Conservation (phyloP, 345 rosid species). For the Hypericum androsaemum region DNA sequence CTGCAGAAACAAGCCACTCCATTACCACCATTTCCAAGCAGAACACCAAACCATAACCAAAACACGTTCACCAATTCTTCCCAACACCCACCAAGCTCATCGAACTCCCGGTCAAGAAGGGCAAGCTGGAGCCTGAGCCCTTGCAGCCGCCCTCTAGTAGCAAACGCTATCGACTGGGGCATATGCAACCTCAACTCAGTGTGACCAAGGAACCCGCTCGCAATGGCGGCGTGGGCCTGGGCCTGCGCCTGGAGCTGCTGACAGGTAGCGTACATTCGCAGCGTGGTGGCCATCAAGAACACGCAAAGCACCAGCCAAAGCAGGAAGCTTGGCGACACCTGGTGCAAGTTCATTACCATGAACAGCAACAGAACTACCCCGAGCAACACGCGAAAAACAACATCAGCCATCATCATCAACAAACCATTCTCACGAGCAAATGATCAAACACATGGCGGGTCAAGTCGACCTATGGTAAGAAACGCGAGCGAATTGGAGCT, state of each 20-base stretch:
- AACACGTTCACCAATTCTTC: background rate
- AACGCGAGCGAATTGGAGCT: too few species aligned
- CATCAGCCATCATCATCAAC: too few species aligned
- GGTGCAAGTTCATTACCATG: constrained; percentile 23
- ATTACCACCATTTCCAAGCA: background rate
- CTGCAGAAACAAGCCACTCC: constrained; percentile 21
- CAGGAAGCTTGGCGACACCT: constrained; percentile 22
- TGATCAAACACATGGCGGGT: too few species aligned
- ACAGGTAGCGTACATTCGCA: constrained; percentile 27
- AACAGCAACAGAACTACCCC: constrained; percentile 22
- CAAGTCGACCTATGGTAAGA: too few species aligned
- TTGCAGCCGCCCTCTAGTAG: constrained; percentile 24
- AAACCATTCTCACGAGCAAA: too few species aligned
- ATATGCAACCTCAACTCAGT: constrained; percentile 23
- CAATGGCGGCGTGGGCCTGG: constrained; percentile 21
- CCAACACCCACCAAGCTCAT: constrained; percentile 15
- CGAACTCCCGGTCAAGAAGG: constrained; percentile 21
- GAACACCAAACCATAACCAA: background rate
- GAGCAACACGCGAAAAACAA: background rate
- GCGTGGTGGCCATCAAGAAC: constrained; percentile 20
- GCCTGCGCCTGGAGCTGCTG: constrained; percentile 27
- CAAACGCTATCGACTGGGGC: constrained; percentile 20
- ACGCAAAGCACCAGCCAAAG: constrained; percentile 25
- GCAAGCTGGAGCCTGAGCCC: constrained; percentile 28
- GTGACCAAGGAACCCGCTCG: constrained; percentile 22